Evolutionary conservation across 345 rosid species (phyloP), one percentile per base, ranked within the genome.

Genomic region (Gossypium herbaceum): DNA sequence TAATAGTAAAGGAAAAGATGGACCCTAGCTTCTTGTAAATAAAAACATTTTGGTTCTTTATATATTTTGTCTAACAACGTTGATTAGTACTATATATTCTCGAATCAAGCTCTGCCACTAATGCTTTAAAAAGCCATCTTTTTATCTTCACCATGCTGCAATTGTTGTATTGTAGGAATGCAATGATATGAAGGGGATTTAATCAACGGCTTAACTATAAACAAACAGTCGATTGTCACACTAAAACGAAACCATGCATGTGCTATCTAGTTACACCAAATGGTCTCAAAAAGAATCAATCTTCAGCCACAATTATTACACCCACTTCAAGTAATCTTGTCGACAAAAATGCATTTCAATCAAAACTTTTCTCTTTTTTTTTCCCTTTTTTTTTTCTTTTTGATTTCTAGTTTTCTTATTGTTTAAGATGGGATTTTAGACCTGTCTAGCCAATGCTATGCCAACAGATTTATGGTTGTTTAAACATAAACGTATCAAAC

Each of bases 201-300:
- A 54, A 44, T 47, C 50, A 72, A 67, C 60, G 48, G 55, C 59
- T 56, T 34, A 34, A 76, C 43, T 12, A 66, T 12, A 58, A 61
- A 58, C 62, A 74, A 43, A 27, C 22, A 50, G 44, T 66, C 56
- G 2, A 19, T 20, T 79, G 79, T 78, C 77, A 76, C 60, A 51
- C 68, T 73, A 41, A 43, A 19, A 77, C 43, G 79, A 64, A 78
- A 84, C 87, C 87, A 56, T 59, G 83, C 87, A 82, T 82, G 87
- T 84, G 83, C 85, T 68, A 70, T 80, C 54, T 82, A 70, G 85
- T 84, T 82, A 76, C 77, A 81, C 78, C 87, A 81, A 84, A 75
- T 77, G 79, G 45, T 75, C 74, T 81, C 72, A 63, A 24, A 39
- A 39, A 62, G 39, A 59, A 69, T 45, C 77, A 79, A 75, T 76